Conservation (phyloP, 2,329 filamentous ascomycete species). For the Tolypocladium endophyticum region DNA sequence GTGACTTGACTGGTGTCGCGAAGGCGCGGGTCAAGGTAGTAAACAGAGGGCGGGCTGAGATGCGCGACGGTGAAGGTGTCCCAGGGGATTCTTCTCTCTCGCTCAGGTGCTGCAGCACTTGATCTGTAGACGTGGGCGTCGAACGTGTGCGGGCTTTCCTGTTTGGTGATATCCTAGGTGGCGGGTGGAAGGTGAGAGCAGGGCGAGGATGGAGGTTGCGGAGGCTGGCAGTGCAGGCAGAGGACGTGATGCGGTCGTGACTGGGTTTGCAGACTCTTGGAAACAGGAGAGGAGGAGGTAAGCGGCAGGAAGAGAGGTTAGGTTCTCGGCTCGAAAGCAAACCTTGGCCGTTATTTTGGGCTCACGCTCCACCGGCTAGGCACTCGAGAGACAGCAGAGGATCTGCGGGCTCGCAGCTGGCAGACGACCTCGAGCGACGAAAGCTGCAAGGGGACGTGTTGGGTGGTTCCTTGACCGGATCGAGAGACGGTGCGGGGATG, state of each 20-base stretch:
- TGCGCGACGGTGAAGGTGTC: conserved; percentile 3
- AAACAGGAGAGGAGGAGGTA: conserved; percentile 27
- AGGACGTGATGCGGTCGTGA: conserved; percentile 27
- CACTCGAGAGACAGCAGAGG: background rate
- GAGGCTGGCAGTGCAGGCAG: conserved; percentile 15
- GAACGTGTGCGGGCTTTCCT: conserved; percentile 4
- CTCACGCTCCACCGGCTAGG: background rate
- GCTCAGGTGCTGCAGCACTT: conserved; percentile 20
- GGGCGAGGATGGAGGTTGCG: conserved; percentile 21
- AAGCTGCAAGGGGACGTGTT: background rate
- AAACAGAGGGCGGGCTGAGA: conserved; percentile 10
- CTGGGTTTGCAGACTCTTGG: conserved; percentile 21
- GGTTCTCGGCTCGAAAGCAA: conserved; percentile 24
- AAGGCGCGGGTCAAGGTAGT: conserved; percentile 20
- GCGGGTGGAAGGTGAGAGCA: conserved; percentile 16
- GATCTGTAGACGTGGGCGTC: conserved; percentile 6
- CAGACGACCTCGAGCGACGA: background rate
- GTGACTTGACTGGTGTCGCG: conserved; percentile 22
- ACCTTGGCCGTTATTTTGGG: conserved; percentile 12
- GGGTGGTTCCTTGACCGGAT: background rate
- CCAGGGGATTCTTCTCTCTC: conserved; percentile 15
- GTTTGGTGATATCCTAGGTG: conserved; percentile 3
- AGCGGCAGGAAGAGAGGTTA: conserved; percentile 9
- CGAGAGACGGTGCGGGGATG: background rate
- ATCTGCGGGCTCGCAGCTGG: background rate